Base-by-base conservation (phyloP, 2,329 filamentous ascomycete species). In the Trichothecium roseum region DNA sequence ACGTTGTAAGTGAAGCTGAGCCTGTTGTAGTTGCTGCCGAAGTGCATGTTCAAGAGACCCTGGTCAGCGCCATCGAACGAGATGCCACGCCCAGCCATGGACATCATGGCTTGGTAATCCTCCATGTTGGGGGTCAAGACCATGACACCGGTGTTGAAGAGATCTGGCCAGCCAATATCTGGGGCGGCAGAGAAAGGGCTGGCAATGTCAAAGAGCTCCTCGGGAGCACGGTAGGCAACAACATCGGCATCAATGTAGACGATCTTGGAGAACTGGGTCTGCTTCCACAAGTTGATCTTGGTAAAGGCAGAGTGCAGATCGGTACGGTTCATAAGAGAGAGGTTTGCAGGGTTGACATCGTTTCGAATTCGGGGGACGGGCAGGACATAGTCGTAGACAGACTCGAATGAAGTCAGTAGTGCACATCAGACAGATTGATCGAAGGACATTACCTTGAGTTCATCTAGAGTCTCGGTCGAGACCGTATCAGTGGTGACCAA, bases 141-240 rank as follows among this genome's bases (percentile, higher is more conserved):
- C 86, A 98, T 93, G 48, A 98, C 78, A 51, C 91, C 91, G n/a
- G 84, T 87, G 62, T 98, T 98, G 76, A 96, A 96, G 41, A 88
- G 74, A 62, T 98, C 91, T 24, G 91, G 91, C 91, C 91, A 98
- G 47, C 91, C 91, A 49, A 96, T 87, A 58, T 98, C 91, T 22
- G 91, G 88, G 9, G 84, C 87, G 3, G 91, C 78, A 28, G 75
- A 72, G 53, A 81, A 80, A 36, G 67, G 52, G 32, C 74, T 62
- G 4, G 63, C 51, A 17, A 78, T 55, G 38, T 79, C 71, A 53
- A 98, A 93, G 37, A 98, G 77, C 69, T 98, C 91, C 51, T 98
- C 89, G 4, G 89, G 84, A 24, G 88, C 86, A 46, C 87, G 73
- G 42, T 94, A 74, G 20, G 85, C 84, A n/a, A 98, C 82, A 28